Evolutionary conservation across 2,329 filamentous ascomycete genomes (phyloP).

Genomic region (Tolypocladium sp.): DNA sequence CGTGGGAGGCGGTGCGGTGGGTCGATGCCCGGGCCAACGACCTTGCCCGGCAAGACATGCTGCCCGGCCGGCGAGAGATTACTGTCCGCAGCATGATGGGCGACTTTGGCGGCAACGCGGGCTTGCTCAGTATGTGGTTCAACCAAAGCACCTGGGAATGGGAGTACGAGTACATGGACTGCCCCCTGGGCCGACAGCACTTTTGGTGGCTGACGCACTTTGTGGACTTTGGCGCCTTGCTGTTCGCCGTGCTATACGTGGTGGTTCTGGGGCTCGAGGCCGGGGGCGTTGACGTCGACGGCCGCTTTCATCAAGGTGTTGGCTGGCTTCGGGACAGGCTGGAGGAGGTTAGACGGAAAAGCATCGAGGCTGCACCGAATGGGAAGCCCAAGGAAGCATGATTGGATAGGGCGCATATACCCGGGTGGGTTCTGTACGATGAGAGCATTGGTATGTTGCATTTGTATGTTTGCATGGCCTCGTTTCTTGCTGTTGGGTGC

Average conservation of each 20-base stretch:
- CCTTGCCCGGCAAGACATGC: slow-evolving; percentile 29
- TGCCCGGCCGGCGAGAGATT: slow-evolving; percentile 71
- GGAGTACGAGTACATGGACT: slow-evolving; percentile 72
- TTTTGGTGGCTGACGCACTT: slow-evolving; percentile 91
- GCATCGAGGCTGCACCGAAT: slow-evolving; percentile 5
- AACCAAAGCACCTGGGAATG: slow-evolving; percentile 65
- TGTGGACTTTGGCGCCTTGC: slow-evolving; percentile 45
- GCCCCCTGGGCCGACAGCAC: slow-evolving; percentile 76
- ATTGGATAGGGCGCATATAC: slow-evolving; percentile 10
- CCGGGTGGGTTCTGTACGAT: slow-evolving; percentile 2
- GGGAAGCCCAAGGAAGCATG: slow-evolving; percentile 9
- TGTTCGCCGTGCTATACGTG: slow-evolving; percentile 18
- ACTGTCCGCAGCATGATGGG: slow-evolving; percentile 99
- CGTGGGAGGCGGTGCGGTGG: slow-evolving; percentile 44
- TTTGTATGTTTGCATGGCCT: neutral
- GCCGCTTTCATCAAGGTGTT: slow-evolving; percentile 10
- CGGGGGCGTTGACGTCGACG: slow-evolving; percentile 26
- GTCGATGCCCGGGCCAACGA: slow-evolving; percentile 28
- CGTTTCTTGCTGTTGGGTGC: neutral
- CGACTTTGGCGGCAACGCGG: slow-evolving; percentile 84
- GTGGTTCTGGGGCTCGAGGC: slow-evolving; percentile 15
- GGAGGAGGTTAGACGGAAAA: neutral
- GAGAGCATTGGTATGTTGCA: neutral
- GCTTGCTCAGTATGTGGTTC: slow-evolving; percentile 83
- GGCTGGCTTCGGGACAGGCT: slow-evolving; percentile 7